These are phyloP conservation scores for Neurospora sp. DNA, from an alignment of 495 filamentous ascomycete species.

Conservation along the genomic window DNA sequence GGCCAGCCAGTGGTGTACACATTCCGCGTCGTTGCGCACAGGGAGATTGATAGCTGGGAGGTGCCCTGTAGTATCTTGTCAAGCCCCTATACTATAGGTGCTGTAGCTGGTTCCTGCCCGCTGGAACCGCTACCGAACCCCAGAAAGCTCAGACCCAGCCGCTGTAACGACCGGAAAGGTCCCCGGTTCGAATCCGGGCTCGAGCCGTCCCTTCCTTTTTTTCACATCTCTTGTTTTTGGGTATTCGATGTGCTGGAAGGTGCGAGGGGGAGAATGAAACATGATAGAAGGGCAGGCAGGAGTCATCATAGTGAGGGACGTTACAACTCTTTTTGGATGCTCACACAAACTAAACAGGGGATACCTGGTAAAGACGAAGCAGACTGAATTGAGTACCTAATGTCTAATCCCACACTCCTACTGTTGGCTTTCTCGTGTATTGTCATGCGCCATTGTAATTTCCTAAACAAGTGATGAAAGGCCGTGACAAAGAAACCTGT, in stretches of 20 bases:
- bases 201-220: too few species aligned
- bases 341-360: neutral
- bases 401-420: neutral
- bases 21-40: neutral
- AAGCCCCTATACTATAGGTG: neutral
- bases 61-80: neutral
- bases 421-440: neutral
- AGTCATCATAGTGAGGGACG: neutral
- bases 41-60: neutral
- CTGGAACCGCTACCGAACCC: neutral
- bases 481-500: neutral
- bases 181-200: too few species aligned
- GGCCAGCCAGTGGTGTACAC: neutral
- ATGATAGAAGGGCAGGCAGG: neutral
- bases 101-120: neutral
- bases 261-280: neutral
- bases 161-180: too few species aligned
- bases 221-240: too few species aligned
- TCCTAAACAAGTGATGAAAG: neutral
- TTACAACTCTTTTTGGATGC: neutral
- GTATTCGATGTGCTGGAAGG: neutral
- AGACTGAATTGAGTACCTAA: neutral
- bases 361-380: neutral
- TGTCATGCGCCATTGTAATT: neutral
- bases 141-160: neutral